Conservation (phyloP, 2,329 filamentous ascomycete genomes). For the Trematosphaeria pertusa region DNA sequence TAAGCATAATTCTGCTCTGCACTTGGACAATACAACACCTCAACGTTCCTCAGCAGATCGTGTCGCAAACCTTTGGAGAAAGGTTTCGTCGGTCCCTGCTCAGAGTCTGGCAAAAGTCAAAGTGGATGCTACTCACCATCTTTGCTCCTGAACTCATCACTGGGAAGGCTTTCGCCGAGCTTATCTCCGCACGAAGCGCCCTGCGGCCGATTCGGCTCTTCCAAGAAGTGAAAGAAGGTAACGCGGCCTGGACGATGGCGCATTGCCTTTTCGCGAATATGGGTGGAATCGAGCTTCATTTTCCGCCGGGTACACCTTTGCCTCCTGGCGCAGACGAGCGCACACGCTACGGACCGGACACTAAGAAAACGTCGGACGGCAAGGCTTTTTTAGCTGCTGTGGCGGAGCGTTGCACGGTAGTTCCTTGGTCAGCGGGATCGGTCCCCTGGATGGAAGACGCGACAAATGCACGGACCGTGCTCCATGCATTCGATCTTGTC, state of each 20-base stretch:
- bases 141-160: neutral
- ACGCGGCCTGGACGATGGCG: slow-evolving; percentile 14
- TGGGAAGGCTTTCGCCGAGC: neutral
- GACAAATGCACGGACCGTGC: too few relatives aligned
- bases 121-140: slow-evolving; percentile 1
- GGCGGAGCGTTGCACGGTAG: too few relatives aligned
- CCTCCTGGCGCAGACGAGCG: too few relatives aligned
- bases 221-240: neutral
- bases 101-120: neutral
- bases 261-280: slow-evolving; percentile 26
- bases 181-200: neutral
- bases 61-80: neutral
- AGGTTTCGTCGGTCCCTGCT: neutral
- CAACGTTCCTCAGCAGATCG: neutral
- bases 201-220: too few relatives aligned
- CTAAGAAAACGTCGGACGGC: too few relatives aligned
- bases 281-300: slow-evolving; percentile 20
- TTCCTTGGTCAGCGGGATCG: too few relatives aligned
- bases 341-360: too few relatives aligned
- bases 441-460: too few relatives aligned
- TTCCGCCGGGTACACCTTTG: too few relatives aligned
- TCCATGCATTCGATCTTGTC: too few relatives aligned
- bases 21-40: neutral
- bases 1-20: neutral
- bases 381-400: too few relatives aligned